phyloP scores from a whole-genome alignment of 139 green algal species.

The Chlamydomonas sphaeroides region DNA sequence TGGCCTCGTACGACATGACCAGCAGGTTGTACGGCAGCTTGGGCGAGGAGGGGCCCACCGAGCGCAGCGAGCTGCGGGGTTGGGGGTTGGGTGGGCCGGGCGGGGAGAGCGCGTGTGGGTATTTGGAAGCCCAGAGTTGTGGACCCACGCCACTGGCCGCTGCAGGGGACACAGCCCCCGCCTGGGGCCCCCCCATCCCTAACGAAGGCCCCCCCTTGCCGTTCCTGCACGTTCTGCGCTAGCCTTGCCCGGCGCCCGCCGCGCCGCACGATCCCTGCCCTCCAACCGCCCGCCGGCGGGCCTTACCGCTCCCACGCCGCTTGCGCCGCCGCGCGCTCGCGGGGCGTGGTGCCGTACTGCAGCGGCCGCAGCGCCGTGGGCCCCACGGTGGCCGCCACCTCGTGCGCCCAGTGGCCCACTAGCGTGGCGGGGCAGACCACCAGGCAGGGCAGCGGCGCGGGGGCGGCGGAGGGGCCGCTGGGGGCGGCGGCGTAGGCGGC shows the following conservation, averaged over 20 bases:
- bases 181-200: too few relatives aligned
- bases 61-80: constrained; percentile 5
- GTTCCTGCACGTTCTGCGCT: too few relatives aligned
- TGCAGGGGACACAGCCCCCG: too few relatives aligned
- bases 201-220: too few relatives aligned
- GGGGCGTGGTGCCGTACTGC: constrained; percentile 72
- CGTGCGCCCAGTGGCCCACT: constrained; percentile 93
- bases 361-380: constrained; percentile 65
- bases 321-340: constrained; percentile 49
- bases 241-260: too few relatives aligned
- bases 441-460: constrained; percentile 67
- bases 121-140: too few relatives aligned
- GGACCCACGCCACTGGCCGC: too few relatives aligned
- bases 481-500: background rate
- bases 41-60: background rate
- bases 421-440: constrained; percentile 96
- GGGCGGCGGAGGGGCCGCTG: background rate
- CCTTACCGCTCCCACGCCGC: constrained; percentile 18
- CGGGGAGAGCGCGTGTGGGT: too few relatives aligned
- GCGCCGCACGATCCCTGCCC: too few relatives aligned
- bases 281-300: background rate
- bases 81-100: too few relatives aligned
- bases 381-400: constrained; percentile 83
- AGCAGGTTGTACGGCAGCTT: constrained; percentile 69
- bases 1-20: constrained; percentile 91